These are phyloP conservation scores for Plasmodium malariae DNA, from an alignment of 169 alveolate genomes.

Conservation along the genomic window DNA sequence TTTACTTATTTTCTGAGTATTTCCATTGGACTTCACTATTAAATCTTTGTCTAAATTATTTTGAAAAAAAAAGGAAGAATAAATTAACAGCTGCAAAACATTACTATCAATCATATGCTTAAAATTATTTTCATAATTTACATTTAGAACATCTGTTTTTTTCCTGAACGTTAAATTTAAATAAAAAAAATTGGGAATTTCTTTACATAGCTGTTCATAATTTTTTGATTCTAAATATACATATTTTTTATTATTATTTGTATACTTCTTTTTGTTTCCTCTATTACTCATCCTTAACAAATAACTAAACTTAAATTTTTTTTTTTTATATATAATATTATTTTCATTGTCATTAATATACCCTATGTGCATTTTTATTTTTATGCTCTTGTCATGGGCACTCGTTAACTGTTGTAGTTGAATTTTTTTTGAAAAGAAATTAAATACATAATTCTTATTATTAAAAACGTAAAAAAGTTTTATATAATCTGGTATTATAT, in stretches of 20 bases:
- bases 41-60: constrained; percentile 46
- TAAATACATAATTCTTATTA: constrained; percentile 24
- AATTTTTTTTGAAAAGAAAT: constrained; percentile 54
- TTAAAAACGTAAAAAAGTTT: constrained; percentile 20
- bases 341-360: constrained; percentile 48
- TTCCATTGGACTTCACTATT: constrained; percentile 23
- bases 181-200: constrained; percentile 33
- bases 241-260: background rate
- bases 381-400: constrained; percentile 2
- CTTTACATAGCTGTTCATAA: constrained; percentile 36
- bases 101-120: constrained; percentile 55
- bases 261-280: background rate
- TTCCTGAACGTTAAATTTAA: constrained; percentile 14
- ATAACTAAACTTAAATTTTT: constrained; percentile 25
- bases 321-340: constrained; percentile 48
- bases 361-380: constrained; percentile 29
- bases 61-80: constrained; percentile 42
- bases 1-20: constrained; percentile 23
- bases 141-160: constrained; percentile 14
- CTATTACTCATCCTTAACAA: constrained; percentile 9
- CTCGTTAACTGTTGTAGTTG: constrained; percentile 11
- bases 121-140: constrained; percentile 25
- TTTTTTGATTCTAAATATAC: constrained; percentile 25
- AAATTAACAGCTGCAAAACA: constrained; percentile 36
- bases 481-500: constrained; percentile 21